These are phyloP conservation scores for Yamadazyma sp. DNA, from an alignment of 1,139 yeast species.

Conservation along the genomic window DNA sequence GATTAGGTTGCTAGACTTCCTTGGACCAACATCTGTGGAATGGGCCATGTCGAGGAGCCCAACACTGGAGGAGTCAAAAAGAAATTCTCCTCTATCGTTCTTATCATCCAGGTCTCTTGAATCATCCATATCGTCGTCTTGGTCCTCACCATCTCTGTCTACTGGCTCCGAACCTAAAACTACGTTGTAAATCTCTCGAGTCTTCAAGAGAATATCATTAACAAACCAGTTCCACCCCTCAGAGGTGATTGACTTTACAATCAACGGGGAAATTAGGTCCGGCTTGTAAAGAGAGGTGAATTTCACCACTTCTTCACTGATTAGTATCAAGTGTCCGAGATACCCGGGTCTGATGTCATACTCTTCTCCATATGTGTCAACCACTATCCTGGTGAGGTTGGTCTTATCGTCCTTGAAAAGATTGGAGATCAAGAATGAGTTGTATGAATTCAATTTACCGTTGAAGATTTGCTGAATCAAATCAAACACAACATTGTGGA, in stretches of 20 bases:
- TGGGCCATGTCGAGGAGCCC: constrained; percentile 36
- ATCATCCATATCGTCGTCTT: constrained; percentile 5
- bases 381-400: constrained; percentile 36
- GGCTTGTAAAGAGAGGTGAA: constrained; percentile 51
- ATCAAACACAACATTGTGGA: constrained; percentile 52
- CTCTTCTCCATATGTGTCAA: constrained; percentile 26
- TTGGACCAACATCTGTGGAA: constrained; percentile 13
- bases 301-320: constrained; percentile 51
- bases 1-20: constrained; percentile 10
- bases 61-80: constrained; percentile 35
- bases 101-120: constrained; percentile 5
- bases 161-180: constrained; percentile 35
- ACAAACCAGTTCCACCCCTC: constrained; percentile 50
- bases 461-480: constrained; percentile 49
- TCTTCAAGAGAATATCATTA: constrained; percentile 40
- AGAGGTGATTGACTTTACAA: constrained; percentile 37
- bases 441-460: constrained; percentile 49
- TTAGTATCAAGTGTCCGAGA: constrained; percentile 47
- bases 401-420: constrained; percentile 33
- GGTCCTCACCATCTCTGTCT: constrained; percentile 15
- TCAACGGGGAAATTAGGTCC: constrained; percentile 45
- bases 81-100: constrained; percentile 17
- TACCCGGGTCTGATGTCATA: constrained; percentile 43
- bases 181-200: constrained; percentile 48
- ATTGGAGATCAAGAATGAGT: constrained; percentile 47